Evolutionary conservation across 1,284 basidiomycete genomes (phyloP), one percentile per base, ranked within the genome.

Genomic region (Sporisorium reilianum): DNA sequence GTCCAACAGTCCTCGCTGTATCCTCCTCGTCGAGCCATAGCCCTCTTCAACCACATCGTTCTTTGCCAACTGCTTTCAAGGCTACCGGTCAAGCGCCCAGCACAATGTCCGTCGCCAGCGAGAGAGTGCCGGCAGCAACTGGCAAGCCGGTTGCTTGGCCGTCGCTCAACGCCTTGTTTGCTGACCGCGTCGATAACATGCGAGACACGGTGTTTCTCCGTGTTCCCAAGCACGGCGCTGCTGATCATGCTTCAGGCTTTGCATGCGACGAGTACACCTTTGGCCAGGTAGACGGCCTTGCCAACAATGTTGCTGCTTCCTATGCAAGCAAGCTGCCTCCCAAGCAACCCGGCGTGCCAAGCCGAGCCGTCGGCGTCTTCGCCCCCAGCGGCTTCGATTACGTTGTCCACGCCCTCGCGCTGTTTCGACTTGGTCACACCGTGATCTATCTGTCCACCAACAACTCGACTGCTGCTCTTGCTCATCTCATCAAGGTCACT

Each of bases 391-490:
- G 67, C 34, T 42, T 70, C 49, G 67, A 72, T 22, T 53, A 54
- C 5, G 30, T 42, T 20, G 11, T 72, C 40, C 44, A 56, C 25
- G 14, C 23, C 4, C 23, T 72, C 1, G 69, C 69, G 22, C 28
- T 67, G 34, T 42, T 44, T 26, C 64, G 54, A 14, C 50, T 67
- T 18, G 64, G 69, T 5, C 67, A 70, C 55, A 16, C 34, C 18
- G 51, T 52, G 8, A 41, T 45, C 1, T 40, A 58, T 14, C 42
- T 75, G 7, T 75, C 72, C 11, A 64, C 72, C 34, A 71, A 75
- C 63, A 75, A 69, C 34, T 65, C 61, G 7, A n/a, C 20, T 4
- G 34, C 63, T 30, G 67, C 72, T n/a, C 48, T 75, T 18, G 59
- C 49, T 11, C 72, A 75, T 50, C 62, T 75, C 16, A 16, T 75